These are phyloP conservation scores for Cladosporium cucumerinum DNA, from an alignment of 2,329 filamentous ascomycete genomes.

Conservation along the genomic window DNA sequence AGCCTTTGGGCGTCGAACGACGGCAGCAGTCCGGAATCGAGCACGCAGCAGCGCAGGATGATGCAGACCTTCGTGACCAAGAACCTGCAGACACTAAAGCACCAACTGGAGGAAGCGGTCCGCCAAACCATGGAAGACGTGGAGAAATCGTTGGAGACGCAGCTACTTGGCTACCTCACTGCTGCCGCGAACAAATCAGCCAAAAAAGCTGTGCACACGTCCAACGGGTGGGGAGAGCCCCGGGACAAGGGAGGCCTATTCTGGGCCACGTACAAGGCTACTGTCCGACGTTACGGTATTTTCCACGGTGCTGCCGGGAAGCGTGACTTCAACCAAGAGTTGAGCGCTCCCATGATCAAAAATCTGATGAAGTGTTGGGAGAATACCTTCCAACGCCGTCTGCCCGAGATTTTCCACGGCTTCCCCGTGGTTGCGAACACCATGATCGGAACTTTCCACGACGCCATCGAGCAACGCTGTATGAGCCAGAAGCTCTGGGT, in stretches of 20 bases:
- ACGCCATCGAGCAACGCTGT: conserved; percentile 40
- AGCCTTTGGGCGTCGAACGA: conserved; percentile 49
- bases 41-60: conserved; percentile 37
- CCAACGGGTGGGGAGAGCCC: conserved; percentile 38
- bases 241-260: conserved; percentile 45
- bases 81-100: conserved; percentile 41
- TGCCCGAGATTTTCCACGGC: conserved; percentile 41
- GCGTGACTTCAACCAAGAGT: conserved; percentile 43
- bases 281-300: conserved; percentile 50
- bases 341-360: conserved; percentile 39
- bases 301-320: conserved; percentile 40
- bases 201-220: conserved; percentile 35
- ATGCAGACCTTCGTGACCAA: conserved; percentile 40
- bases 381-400: conserved; percentile 40
- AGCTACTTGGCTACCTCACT: conserved; percentile 48
- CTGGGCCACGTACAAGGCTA: conserved; percentile 57
- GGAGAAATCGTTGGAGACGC: conserved; percentile 40
- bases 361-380: conserved; percentile 44
- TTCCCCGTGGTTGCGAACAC: conserved; percentile 36
- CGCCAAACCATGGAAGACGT: conserved; percentile 39
- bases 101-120: conserved; percentile 43
- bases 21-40: conserved; percentile 41
- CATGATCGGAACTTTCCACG: conserved; percentile 43
- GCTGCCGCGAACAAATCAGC: conserved; percentile 41
- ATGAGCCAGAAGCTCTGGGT: conserved; percentile 39